Evolutionary conservation across 306 rosid genomes (phyloP), one percentile per base, ranked within the genome.

Genomic region (Dryas octopetala): DNA sequence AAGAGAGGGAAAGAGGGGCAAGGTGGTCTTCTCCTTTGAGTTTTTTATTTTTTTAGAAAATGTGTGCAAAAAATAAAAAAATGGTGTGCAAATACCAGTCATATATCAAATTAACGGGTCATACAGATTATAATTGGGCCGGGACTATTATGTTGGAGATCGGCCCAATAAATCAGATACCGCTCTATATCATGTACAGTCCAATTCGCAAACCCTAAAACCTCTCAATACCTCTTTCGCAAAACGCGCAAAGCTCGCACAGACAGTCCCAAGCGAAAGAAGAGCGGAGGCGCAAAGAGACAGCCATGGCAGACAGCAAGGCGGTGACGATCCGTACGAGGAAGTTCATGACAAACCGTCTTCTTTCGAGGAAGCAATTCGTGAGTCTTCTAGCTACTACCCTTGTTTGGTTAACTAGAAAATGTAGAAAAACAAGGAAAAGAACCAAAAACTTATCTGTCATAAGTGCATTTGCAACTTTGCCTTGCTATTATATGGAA

Each of bases 321-420:
- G 94, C 96, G 0, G 96, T 94, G 3, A 94, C 98, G 1, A 90
- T 94, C 51, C 86, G 96, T 32, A 94, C 97, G 28, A 75, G 97
- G 50, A 94, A 94, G 82, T 94, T 91, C 78, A 88, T 94, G 96
- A 94, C 98, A 12, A 94, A 94, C 75, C 84, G 98, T 48, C 98
- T 94, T 14, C 92, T 91, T 17, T 88, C 98, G 58, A 82, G 96
- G 66, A 94, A 94, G 84, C 98, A 94, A 76, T 94, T 94, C 68
- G 98, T 94, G 38, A 84, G 98, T 83, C 66, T 76, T 13, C 57
- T 70, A 1, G 38, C 40, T 17, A 2, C 2, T 3, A 28, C 62
- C 0, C 2, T 8, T 8, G 13, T 58, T 10, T 40, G 48, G 55
- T 26, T 40, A 5, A 5, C 13, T 13, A 43, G 14, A 73, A 66